Base-by-base conservation (phyloP, 2,329 filamentous ascomycete genomes). In the Chaetomiaceae sp. region DNA sequence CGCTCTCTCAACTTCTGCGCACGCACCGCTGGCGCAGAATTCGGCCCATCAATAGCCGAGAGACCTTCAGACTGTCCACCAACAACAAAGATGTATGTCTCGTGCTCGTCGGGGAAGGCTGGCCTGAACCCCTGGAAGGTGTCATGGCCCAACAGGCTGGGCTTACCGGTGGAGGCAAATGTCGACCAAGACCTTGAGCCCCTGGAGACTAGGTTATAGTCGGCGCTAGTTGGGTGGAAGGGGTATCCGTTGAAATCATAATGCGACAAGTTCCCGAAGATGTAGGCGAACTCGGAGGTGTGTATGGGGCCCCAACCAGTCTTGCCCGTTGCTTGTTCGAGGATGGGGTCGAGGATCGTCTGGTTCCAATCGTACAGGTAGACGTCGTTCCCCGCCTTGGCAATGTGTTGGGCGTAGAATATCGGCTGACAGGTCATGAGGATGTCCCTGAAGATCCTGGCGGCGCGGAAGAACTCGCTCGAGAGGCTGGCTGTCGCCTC, bases 361-460 rank as follows among this genome's bases (percentile, higher is more conserved):
- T 46, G 43, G 37, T 46, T 46, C 43, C 43, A 46, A 22, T 46
- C 38, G 30, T 40, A 40, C 22, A 46, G 43, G 24, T 40, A 46
- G 17, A 46, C 43, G 19, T 18, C 12, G n/a, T 40, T 45, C 3
- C 42, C 43, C 4, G 43, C 43, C 5, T 14, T 15, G 30, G 43
- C 36, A 22, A 46, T n/a, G 37, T 40, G 43, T 12, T 34, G 14
- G 2, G 15, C 43, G 17, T 40, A 46, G 9, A 12, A 39, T 6
- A 46, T 18, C 2, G 43, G 37, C 37, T 27, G 20, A 48, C 58
- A 60, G 9, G 49, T 56, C 34, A 59, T 58, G 6, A 59, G 9
- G 1, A 59, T 39, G 12, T 60, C 57, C 1, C 58, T 48, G 38
- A 59, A 35, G 6, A 60, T 56, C 4, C 53, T 47, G 14, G 57